Evolutionary conservation across 768 basidiomycete genomes (phyloP), one percentile per base, ranked within the genome.

Genomic region (Mycena leptocephala): DNA sequence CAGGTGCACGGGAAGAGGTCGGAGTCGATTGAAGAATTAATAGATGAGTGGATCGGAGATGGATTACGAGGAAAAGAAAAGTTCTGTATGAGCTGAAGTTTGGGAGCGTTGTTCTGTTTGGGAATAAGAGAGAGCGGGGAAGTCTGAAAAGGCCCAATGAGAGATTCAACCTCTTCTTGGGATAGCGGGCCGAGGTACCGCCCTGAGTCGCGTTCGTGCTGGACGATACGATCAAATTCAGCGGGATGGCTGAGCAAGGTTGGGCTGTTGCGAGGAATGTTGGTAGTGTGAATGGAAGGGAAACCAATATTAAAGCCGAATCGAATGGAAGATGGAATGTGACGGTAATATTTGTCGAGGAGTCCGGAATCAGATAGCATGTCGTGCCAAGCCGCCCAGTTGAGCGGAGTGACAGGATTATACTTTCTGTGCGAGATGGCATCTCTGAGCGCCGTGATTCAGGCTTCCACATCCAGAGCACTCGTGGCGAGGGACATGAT

Each of bases 1-100:
- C 85, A 88, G 0, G 83, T 85, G 61, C 81, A 83, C 0, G 86
- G 85, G 30, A 81, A 87, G 11, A 77, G 6, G n/a, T 81, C 70
- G 0, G 85, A 62, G n/a, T 82, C 35, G 0, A 85, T 78, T 1
- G 24, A 16, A 0, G 68, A 76, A 24, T 85, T 85, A 16, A 85
- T 78, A 0, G 83, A 84, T 0, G 46, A 43, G n/a, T 69, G 76
- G 4, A 30, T 5, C 14, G 22, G n/a, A 20, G 59, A 32, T 1
- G 58, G 64, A 32, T 33, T 53, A 5, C 58, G 68, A 0, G 78
- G 79, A 30, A 78, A 82, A 0, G 80, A 84, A 30, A 84, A 76
- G 30, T 86, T 83, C 24, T 85, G 85, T 3, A 86, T 76, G 5
- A 82, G 67, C 0, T 78, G 64, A 11, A 64, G 82, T 10, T 30